Percentiles rank a stretch among this genome's conserved stretches.
Conservation (phyloP, 495 filamentous ascomycete genomes). For the Polyplosphaeria fusca region DNA sequence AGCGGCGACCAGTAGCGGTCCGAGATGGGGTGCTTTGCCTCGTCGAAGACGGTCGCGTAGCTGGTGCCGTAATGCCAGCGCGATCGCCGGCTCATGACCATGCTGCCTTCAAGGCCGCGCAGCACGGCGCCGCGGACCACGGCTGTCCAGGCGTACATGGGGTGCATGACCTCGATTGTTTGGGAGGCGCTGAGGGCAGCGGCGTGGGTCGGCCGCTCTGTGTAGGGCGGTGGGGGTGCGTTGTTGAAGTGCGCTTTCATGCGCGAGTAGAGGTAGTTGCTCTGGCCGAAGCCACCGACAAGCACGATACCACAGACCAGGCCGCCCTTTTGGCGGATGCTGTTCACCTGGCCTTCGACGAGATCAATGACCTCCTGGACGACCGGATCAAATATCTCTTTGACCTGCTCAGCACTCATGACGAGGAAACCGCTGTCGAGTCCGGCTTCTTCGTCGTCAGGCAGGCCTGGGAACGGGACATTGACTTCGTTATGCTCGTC, state of each 20-base stretch:
- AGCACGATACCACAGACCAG: constrained; percentile 65
- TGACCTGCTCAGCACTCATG: constrained; percentile 45
- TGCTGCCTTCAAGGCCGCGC: constrained; percentile 65
- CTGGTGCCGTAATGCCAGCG: constrained; percentile 76
- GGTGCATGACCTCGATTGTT: constrained; percentile 56
- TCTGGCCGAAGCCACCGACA: constrained; percentile 70
- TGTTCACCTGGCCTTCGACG: constrained; percentile 56
- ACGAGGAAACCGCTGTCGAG: constrained; percentile 45
- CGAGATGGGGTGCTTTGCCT: constrained; percentile 60
- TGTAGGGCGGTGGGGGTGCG: constrained; percentile 63
- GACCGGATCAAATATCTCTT: constrained; percentile 50
- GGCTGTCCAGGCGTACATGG: constrained; percentile 73
- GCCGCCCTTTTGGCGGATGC: constrained; percentile 54
- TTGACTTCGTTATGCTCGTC: constrained; percentile 68
- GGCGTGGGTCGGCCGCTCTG: constrained; percentile 59
- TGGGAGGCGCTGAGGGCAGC: constrained; percentile 40
- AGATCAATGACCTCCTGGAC: constrained; percentile 56
- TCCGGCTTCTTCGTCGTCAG: constrained; percentile 55
- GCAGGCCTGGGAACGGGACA: constrained; percentile 68
- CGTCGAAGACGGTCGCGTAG: constrained; percentile 72
- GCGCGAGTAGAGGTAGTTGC: constrained; percentile 60
- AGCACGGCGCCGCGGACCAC: constrained; percentile 67
- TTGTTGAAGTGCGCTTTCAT: constrained; percentile 62
- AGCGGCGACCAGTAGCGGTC: constrained; percentile 73
- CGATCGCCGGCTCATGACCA: constrained; percentile 64